These are phyloP conservation scores for Chlorella sp. DNA, from an alignment of 139 green algal species.

Conservation along the genomic window DNA sequence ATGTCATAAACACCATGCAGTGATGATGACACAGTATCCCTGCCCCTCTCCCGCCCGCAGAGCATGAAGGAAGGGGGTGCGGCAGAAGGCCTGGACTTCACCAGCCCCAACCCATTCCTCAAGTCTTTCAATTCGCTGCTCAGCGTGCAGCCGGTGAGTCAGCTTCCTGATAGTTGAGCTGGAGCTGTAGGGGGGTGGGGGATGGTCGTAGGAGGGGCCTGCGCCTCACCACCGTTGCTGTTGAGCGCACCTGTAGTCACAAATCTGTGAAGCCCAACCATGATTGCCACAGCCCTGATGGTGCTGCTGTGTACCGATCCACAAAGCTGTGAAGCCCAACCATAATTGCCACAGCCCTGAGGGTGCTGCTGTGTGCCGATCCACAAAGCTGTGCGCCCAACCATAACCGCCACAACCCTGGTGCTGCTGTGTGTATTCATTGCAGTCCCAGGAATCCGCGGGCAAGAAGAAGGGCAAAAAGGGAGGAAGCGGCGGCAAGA, in stretches of 20 bases:
- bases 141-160: not conserved
- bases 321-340: not conserved
- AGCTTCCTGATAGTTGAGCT: too few species aligned
- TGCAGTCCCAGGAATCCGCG: too few species aligned
- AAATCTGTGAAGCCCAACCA: not conserved
- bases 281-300: not conserved
- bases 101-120: not conserved
- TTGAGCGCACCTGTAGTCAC: not conserved
- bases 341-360: not conserved
- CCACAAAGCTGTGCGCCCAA: not conserved
- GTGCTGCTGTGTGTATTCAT: not conserved
- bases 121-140: not conserved
- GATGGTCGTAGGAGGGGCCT: not conserved
- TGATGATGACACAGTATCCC: too few species aligned
- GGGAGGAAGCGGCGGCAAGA: too few species aligned
- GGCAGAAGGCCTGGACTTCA: not conserved
- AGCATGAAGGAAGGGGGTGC: not conserved
- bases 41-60: too few species aligned
- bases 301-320: not conserved
- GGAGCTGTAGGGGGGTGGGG: too few species aligned
- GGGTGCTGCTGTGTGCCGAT: not conserved
- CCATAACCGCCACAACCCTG: not conserved
- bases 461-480: too few species aligned
- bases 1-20: too few species aligned
- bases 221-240: not conserved